A percentile compares a stretch with the other conserved stretches of the same genome.
These are phyloP conservation scores for Styphnolobium japonicum DNA, from an alignment of 306 rosid genomes.

Conservation along the genomic window DNA sequence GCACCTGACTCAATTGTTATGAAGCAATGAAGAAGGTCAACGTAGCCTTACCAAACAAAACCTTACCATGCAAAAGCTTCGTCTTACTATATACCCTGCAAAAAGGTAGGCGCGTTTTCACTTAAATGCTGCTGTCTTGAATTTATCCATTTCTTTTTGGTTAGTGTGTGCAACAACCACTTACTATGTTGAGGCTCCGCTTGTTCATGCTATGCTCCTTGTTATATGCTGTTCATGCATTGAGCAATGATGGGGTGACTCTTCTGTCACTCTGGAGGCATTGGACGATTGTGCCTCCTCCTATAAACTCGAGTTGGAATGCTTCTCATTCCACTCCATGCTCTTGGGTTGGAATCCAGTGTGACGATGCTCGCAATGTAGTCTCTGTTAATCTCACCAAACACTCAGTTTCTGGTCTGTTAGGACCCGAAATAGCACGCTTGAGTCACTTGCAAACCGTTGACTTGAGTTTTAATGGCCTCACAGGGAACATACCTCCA, in stretches of 20 bases:
- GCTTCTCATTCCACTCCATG: constrained; percentile 51
- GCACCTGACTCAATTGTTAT: too few relatives aligned
- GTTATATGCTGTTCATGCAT: background rate
- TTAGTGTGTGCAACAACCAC: background rate
- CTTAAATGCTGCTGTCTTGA: background rate
- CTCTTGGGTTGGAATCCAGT: constrained; percentile 47
- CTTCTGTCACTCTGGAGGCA: constrained; percentile 31
- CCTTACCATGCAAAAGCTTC: too few relatives aligned
- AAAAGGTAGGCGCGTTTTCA: background rate
- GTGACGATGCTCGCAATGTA: constrained; percentile 34
- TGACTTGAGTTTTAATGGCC: constrained; percentile 25
- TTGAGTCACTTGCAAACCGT: constrained; percentile 36
- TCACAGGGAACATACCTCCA: constrained; percentile 37
- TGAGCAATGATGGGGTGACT: constrained; percentile 48
- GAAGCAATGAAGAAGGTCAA: too few relatives aligned
- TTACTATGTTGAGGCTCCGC: too few relatives aligned
- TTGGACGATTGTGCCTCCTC: constrained; percentile 37
- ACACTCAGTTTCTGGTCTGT: constrained; percentile 35
- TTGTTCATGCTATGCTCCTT: constrained; percentile 10
- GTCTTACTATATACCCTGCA: too few relatives aligned
- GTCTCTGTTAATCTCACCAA: constrained; percentile 39
- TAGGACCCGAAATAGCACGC: constrained; percentile 47
- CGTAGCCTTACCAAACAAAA: too few relatives aligned
- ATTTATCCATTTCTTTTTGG: too few relatives aligned
- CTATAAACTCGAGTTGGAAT: constrained; percentile 47